A percentile compares a stretch with the other conserved stretches of the same genome.
Conservation (phyloP, 139 green algal species). For the Trebouxia sp. region DNA sequence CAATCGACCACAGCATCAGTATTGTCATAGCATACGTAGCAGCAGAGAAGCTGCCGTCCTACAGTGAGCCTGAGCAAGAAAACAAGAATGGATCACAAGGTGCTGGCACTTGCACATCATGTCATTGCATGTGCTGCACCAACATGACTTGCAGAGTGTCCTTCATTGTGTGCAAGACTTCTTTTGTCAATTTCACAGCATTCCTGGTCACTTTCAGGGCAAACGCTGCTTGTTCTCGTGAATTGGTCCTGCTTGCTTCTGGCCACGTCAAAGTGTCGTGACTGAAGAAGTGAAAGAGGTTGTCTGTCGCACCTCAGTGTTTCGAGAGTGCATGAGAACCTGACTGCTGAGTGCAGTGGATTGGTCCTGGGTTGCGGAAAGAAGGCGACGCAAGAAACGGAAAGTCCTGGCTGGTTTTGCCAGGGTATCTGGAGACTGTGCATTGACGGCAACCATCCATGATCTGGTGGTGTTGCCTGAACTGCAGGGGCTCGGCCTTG, state of each 20-base stretch:
- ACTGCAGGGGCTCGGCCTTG: slow-evolving; percentile 10
- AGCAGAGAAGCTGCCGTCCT: slow-evolving; percentile 22
- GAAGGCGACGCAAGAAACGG: slow-evolving; percentile 3
- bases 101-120: background rate
- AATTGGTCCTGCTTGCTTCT: background rate
- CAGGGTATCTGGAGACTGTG: background rate
- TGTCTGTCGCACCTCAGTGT: background rate
- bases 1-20: slow-evolving; percentile 6
- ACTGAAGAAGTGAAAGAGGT: background rate
- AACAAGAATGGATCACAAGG: background rate
- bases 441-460: slow-evolving; percentile 23
- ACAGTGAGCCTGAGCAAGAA: background rate
- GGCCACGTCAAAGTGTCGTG: background rate
- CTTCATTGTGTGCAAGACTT: too few relatives aligned
- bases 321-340: background rate
- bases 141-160: too few relatives aligned
- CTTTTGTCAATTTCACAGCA: too few relatives aligned
- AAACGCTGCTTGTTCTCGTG: background rate
- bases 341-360: slow-evolving; percentile 3
- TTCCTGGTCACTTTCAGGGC: background rate
- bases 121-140: background rate
- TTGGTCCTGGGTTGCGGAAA: background rate
- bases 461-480: slow-evolving; percentile 20
- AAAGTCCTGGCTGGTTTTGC: slow-evolving; percentile 24
- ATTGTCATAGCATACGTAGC: slow-evolving; percentile 3